Base-by-base conservation (phyloP, 2,329 filamentous ascomycete genomes). In the Alternaria burnsii region DNA sequence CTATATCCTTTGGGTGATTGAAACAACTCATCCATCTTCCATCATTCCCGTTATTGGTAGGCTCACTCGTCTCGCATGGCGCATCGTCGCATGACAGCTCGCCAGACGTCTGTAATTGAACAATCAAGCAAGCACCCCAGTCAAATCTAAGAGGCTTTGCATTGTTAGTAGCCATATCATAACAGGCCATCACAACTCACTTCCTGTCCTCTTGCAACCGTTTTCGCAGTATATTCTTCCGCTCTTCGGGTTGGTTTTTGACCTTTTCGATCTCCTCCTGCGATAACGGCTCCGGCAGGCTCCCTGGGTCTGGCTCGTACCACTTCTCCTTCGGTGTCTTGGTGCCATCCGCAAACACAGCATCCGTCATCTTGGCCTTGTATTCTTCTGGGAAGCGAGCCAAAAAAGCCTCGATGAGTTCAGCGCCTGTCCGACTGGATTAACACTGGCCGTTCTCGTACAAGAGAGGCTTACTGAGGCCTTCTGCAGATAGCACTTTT, bases 261-360 rank as follows among this genome's bases (percentile, higher is more conserved):
- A 53, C 36, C 36, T 46, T 48, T 20, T 62, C 42, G 12, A 52
- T 24, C 8, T 24, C 28, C 48, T 60, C 48, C 32, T 40, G 48
- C 30, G 47, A 14, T 22, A 64, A 41, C 2, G 61, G 57, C 24
- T 36, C 20, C 12, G 57, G 60, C 30, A 63, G 22, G 20, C 50
- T 32, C 11, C 28, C 52, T 9, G 34, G 52, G 18, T 54, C 57
- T 4, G 24, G 57, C 28, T 51, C 34, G 26, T 57, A 52, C 61
- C 57, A 60, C 38, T 40, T 60, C 18, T 57, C 57, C 30, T 54
- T 36, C 0, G 61, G 57, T 24, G 57, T 57, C 11, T 57, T 38
- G 18, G 38, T 57, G 14, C 61, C 53, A 30, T 60, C 57, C 1
- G 42, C 52, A 14, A 22, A 32, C 40, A 36, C 11, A 4, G 3